Percentiles rank a stretch among this genome's conserved stretches.
These are phyloP conservation scores for Myotisia sp. DNA, from an alignment of 2,329 filamentous ascomycete genomes.

Conservation along the genomic window DNA sequence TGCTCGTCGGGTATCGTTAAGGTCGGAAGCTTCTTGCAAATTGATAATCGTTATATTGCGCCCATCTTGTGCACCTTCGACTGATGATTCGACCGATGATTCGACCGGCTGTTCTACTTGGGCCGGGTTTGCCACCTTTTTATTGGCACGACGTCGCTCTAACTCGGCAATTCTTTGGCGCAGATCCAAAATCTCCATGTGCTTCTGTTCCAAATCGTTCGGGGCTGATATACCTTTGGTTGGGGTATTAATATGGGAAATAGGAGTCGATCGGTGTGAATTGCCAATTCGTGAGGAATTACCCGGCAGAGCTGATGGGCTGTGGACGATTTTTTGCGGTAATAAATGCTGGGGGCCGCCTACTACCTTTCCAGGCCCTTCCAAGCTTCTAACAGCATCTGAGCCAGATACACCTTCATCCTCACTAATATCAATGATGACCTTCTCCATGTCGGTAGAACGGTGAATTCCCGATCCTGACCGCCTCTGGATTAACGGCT, in stretches of 20 bases:
- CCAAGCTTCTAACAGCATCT: too few species aligned
- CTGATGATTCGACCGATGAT: constrained; percentile 12
- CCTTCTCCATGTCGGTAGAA: constrained; percentile 39
- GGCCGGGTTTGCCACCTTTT: constrained; percentile 24
- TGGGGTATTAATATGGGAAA: constrained; percentile 22
- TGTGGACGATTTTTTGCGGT: constrained; percentile 6
- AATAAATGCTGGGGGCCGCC: background rate
- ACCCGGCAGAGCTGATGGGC: constrained; percentile 27
- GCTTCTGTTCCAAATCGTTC: constrained; percentile 34
- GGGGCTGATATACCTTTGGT: constrained; percentile 31
- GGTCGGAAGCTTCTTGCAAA: background rate
- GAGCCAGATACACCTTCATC: constrained; percentile 34
- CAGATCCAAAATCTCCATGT: constrained; percentile 36
- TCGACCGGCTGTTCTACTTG: constrained; percentile 25
- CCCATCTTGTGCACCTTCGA: background rate
- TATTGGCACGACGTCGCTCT: constrained; percentile 32
- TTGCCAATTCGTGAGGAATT: constrained; percentile 33
- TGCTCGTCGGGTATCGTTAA: background rate
- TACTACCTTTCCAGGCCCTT: background rate
- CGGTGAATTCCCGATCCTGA: constrained; percentile 41
- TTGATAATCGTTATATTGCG: background rate
- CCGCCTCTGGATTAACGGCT: constrained; percentile 40
- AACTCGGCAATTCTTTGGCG: constrained; percentile 37
- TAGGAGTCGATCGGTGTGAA: constrained; percentile 27
- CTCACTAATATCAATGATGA: constrained; percentile 79